Conservation (phyloP, 2,329 filamentous ascomycete genomes). For the Cucurbitaria berberidis region DNA sequence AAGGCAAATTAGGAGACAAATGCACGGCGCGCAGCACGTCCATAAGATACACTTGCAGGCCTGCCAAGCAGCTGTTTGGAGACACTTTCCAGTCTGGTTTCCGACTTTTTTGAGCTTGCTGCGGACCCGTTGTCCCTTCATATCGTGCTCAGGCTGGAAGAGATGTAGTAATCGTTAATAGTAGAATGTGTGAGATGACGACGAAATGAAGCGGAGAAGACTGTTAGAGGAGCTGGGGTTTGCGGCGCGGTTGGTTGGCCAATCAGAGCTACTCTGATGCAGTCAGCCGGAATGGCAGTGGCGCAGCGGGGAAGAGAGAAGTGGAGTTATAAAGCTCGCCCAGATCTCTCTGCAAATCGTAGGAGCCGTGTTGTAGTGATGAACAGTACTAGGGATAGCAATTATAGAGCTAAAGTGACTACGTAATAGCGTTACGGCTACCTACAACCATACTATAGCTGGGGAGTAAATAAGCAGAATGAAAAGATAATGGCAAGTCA, state of each 20-base stretch:
- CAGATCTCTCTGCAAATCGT: too few relatives aligned
- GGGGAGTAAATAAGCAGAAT: neutral
- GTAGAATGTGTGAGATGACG: neutral
- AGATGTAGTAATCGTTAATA: neutral
- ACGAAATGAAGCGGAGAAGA: neutral
- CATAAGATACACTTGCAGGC: constrained; percentile 23
- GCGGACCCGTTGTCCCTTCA: constrained; percentile 10
- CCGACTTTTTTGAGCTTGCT: constrained; percentile 14
- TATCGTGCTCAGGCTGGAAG: neutral
- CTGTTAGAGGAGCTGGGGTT: neutral
- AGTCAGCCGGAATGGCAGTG: neutral
- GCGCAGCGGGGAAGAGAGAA: too few relatives aligned
- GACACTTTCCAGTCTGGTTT: constrained; percentile 8
- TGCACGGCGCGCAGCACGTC: constrained; percentile 22
- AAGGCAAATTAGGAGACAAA: constrained; percentile 20
- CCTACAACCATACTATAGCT: too few relatives aligned
- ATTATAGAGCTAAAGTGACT: too few relatives aligned
- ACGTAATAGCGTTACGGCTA: too few relatives aligned
- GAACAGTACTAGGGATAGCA: too few relatives aligned
- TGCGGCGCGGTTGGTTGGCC: neutral
- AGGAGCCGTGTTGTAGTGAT: too few relatives aligned
- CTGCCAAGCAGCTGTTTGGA: constrained; percentile 12
- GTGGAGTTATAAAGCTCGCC: too few relatives aligned
- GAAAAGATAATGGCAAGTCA: neutral
- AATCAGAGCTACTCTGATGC: neutral